Evolutionary conservation across 2,329 filamentous ascomycete species (phyloP).

Genomic region (Cercospora brassicicola): DNA sequence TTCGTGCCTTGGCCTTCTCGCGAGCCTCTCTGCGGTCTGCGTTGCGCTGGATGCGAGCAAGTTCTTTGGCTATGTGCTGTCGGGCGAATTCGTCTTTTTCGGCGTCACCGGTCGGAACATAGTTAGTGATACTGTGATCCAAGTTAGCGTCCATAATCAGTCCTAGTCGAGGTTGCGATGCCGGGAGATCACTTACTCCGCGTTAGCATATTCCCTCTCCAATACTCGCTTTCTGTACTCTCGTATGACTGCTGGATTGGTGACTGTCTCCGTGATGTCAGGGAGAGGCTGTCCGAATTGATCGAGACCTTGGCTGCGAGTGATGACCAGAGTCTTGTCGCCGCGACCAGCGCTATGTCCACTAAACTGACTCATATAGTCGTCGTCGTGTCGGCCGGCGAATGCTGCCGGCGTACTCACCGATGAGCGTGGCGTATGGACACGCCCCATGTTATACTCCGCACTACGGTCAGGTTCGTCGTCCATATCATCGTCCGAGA

Average conservation of each 20-base stretch:
- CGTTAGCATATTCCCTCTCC: slow-evolving; percentile 67
- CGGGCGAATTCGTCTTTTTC: slow-evolving; percentile 63
- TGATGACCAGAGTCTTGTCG: slow-evolving; percentile 71
- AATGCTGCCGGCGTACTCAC: slow-evolving; percentile 59
- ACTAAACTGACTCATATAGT: slow-evolving; percentile 61
- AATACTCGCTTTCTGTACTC: slow-evolving; percentile 81
- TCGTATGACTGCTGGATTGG: slow-evolving; percentile 79
- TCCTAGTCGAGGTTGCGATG: not conserved
- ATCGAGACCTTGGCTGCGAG: slow-evolving; percentile 61
- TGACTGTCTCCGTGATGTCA: slow-evolving; percentile 29
- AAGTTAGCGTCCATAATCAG: not conserved
- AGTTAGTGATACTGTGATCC: slow-evolving; percentile 45
- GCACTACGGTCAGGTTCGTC: slow-evolving; percentile 55
- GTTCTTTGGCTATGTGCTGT: slow-evolving; percentile 67
- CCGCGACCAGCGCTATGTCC: slow-evolving; percentile 47
- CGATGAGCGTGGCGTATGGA: slow-evolving; percentile 66
- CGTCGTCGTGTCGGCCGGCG: slow-evolving; percentile 67
- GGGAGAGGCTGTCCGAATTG: slow-evolving; percentile 58
- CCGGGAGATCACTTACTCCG: slow-evolving; percentile 55
- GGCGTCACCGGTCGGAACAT: slow-evolving; percentile 64
- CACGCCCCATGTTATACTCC: slow-evolving; percentile 40
- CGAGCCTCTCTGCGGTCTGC: slow-evolving; percentile 85
- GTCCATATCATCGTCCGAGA: slow-evolving; percentile 72
- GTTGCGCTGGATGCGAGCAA: slow-evolving; percentile 84
- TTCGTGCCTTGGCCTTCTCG: slow-evolving; percentile 73